These are phyloP conservation scores for Talaromyces trachyspermus DNA, from an alignment of 495 filamentous ascomycete species.

Conservation along the genomic window DNA sequence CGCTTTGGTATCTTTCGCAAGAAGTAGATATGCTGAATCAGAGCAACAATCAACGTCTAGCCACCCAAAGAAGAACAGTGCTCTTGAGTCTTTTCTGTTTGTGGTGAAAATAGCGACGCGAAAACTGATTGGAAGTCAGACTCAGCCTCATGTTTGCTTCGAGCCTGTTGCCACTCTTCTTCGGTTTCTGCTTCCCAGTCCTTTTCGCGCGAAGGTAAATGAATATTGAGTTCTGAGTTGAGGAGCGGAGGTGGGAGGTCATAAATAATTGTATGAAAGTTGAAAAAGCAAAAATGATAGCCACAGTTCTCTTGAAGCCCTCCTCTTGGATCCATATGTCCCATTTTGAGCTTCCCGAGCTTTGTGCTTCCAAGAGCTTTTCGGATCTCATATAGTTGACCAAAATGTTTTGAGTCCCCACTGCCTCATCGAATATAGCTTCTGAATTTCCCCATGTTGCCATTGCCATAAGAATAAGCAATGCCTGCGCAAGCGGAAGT, in stretches of 20 bases:
- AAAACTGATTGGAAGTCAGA: neutral
- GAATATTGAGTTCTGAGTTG: conserved; percentile 18
- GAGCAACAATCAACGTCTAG: conserved; percentile 27
- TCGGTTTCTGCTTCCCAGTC: conserved; percentile 13
- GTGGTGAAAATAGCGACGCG: conserved; percentile 2
- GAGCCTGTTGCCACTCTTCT: conserved; percentile 4
- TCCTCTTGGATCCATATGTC: conserved; percentile 18
- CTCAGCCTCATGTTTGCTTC: conserved; percentile 7
- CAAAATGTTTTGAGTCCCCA: conserved; percentile 17
- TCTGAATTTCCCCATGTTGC: conserved; percentile 21
- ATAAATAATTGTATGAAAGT: conserved; percentile 27
- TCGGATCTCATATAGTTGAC: conserved; percentile 12
- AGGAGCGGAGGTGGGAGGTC: conserved; percentile 26
- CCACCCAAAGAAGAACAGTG: conserved; percentile 20
- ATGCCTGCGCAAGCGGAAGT: conserved; percentile 15
- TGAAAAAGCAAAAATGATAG: conserved; percentile 23
- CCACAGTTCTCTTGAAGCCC: conserved; percentile 19
- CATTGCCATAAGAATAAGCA: conserved; percentile 19
- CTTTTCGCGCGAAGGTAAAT: conserved; percentile 17
- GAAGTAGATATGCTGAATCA: conserved; percentile 29
- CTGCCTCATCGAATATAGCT: conserved; percentile 14
- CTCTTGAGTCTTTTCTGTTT: neutral
- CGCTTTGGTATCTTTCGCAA: conserved; percentile 8
- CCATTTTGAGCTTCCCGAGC: conserved; percentile 14
- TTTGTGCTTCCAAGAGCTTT: conserved; percentile 7